A percentile compares a stretch with the other conserved stretches of the same genome.
These are phyloP conservation scores for Silene conica DNA, from an alignment of 148 eudicot species.

Conservation along the genomic window DNA sequence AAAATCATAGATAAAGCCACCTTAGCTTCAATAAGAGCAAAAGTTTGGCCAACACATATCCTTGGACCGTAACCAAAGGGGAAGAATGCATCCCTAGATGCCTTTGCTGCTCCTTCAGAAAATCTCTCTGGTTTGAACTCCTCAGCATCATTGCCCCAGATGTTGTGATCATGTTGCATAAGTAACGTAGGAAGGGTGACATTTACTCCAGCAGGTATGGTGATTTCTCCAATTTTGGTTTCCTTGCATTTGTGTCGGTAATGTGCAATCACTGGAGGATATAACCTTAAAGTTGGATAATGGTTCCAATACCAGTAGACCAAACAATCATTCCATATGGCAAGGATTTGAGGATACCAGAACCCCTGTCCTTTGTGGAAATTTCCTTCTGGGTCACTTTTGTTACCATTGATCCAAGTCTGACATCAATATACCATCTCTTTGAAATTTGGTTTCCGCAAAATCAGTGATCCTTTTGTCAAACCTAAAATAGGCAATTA, in stretches of 20 bases:
- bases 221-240: conserved; percentile 38
- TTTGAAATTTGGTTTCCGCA: conserved; percentile 53
- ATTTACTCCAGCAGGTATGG: conserved; percentile 41
- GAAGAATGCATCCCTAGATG: conserved; percentile 45
- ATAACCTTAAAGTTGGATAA: conserved; percentile 41
- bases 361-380: conserved; percentile 30
- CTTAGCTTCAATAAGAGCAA: conserved; percentile 48
- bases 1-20: conserved; percentile 46
- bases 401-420: conserved; percentile 42
- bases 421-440: conserved; percentile 61
- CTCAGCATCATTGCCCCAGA: conserved; percentile 45
- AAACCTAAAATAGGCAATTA: conserved; percentile 42
- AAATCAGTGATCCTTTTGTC: conserved; percentile 63
- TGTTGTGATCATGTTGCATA: conserved; percentile 41
- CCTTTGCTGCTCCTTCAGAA: conserved; percentile 37
- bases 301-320: conserved; percentile 77
- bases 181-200: conserved; percentile 39
- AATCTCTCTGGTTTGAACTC: conserved; percentile 55
- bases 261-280: conserved; percentile 46
- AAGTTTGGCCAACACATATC: conserved; percentile 46
- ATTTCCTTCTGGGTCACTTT: conserved; percentile 45
- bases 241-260: conserved; percentile 29
- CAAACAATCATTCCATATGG: conserved; percentile 71
- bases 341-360: conserved; percentile 32
- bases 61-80: conserved; percentile 54